Evolutionary conservation across 805 yeast species (phyloP), one percentile per base, ranked within the genome.

Genomic region (Yarrowia sp.): DNA sequence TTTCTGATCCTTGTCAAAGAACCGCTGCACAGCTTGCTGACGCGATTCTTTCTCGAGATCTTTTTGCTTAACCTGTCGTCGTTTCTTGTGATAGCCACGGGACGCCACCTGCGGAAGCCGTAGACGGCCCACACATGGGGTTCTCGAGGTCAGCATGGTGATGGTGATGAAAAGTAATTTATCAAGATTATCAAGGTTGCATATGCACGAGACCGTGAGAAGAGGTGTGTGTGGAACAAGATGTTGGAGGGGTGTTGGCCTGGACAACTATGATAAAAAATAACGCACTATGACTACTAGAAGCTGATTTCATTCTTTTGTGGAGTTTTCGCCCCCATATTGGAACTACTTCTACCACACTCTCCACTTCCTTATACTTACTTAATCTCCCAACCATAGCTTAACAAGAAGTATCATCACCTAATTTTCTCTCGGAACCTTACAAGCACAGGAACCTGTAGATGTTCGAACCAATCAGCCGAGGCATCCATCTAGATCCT

Each of bases 101-200:
- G 50, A 41, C 32, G 42, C n/a, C 64, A 56, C 64, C 64, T 32
- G 48, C n/a, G 64, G 64, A 42, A 56, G 49, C 64, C 64, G 64
- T 12, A 56, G 48, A 42, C 64, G 64, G 48, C 64, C 64, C 22
- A 43, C 49, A 56, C 64, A 3, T 12, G 49, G 49, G 11, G 40
- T 43, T 43, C 40, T 56, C 49, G 41, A 42, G 48, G 64, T 32
- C 49, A 56, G 49, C 64, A 56, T 56, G 14, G 26, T 56, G 64
- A 43, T 41, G 64, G n/a, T 42, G 64, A 19, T 56, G 49, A 42
- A 35, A 49, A 42, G 19, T 42, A 56, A 42, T 56, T 56, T 42
- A 42, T 56, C 32, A 26, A 26, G 32, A 26, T 26, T 26, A 10
- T 42, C 48, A 14, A 48, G 48, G 45, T 56, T 56, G 63, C 64